Evolutionary conservation across 2,329 filamentous ascomycete genomes (phyloP), one percentile per base, ranked within the genome.

Genomic region (Aspergillus ustus): DNA sequence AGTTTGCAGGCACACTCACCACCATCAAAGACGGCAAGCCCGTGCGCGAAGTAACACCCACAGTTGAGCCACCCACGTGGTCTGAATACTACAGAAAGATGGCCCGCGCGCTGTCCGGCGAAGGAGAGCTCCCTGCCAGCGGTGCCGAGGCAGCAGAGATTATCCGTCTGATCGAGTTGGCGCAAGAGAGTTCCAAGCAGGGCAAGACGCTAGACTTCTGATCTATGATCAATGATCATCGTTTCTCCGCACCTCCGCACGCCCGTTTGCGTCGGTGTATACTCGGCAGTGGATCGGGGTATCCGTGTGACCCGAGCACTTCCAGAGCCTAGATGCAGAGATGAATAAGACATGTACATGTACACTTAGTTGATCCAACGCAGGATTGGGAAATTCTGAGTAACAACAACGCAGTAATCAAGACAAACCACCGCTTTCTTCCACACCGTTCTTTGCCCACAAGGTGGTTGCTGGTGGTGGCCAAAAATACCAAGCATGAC

Each of bases 51-150:
- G 73, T 79, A 1, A 81, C 82, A 46, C 85, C 86, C 1, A 89
- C 88, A 2, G 80, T 89, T 2, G 80, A 87, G 71, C 87, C 89
- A 0, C 75, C 76, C n/a, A 93, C 90, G 3, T 95, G 92, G 74
- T 80, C 81, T 22, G 84, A 85, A 68, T 89, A 91, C 65, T 94
- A 93, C 75, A 75, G 78, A 29, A 76, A 78, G 57, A 78, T 87
- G 61, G 84, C 80, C 3, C 78, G 80, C 48, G 84, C 85, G 43
- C 71, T 87, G 52, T 72, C 73, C n/a, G 83, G 83, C n/a, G 76
- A 83, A 67, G 81, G 78, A 1, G 77, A 81, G 7, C 77, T 87
- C 28, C 84, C 85, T 2, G 85, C 85, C 13, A 83, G 81, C 63
- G 80, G 83, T 3, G 79, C 78, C 49, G 82, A 85, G 62, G 83